Conservation (phyloP, 805 yeast genomes). For the Torulaspora quercuum region DNA sequence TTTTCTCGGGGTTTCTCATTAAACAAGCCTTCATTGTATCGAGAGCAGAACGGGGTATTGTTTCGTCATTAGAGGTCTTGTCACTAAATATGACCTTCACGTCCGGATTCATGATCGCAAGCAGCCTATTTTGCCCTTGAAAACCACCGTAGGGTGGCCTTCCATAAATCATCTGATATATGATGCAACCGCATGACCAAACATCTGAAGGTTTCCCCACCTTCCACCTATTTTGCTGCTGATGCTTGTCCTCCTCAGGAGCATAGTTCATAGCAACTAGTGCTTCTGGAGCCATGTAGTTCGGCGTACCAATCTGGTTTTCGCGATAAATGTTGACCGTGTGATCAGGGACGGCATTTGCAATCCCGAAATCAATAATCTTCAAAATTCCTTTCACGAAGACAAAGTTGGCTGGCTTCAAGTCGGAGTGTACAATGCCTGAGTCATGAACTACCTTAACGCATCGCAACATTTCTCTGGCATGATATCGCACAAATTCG, state of each 20-base stretch:
- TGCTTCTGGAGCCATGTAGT: slow-evolving; percentile 98
- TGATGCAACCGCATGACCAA: slow-evolving; percentile 97
- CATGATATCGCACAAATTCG: slow-evolving; percentile 74
- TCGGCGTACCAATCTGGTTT: slow-evolving; percentile 91
- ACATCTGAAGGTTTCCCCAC: slow-evolving; percentile 95
- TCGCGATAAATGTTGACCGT: slow-evolving; percentile 88
- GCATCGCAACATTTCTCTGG: slow-evolving; percentile 75
- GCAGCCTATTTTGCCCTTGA: slow-evolving; percentile 69
- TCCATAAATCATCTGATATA: slow-evolving; percentile 94
- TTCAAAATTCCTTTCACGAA: slow-evolving; percentile 81
- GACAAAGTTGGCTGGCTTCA: slow-evolving; percentile 68
- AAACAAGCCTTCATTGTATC: slow-evolving; percentile 72
- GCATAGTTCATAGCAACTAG: slow-evolving; percentile 53
- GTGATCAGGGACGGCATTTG: slow-evolving; percentile 91
- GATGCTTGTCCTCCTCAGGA: slow-evolving; percentile 25
- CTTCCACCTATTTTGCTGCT: slow-evolving; percentile 46
- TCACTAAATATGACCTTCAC: slow-evolving; percentile 65
- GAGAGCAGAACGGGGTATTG: slow-evolving; percentile 66
- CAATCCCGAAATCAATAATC: slow-evolving; percentile 91
- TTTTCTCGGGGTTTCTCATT: slow-evolving; percentile 59
- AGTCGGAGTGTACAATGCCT: slow-evolving; percentile 81
- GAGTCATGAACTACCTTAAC: slow-evolving; percentile 82
- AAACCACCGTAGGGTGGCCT: slow-evolving; percentile 83
- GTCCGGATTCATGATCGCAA: slow-evolving; percentile 84
- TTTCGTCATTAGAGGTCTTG: slow-evolving; percentile 54